Evolutionary conservation across 108 stramenopile genomes (phyloP).

Genomic region (Skeletonema tropicum): DNA sequence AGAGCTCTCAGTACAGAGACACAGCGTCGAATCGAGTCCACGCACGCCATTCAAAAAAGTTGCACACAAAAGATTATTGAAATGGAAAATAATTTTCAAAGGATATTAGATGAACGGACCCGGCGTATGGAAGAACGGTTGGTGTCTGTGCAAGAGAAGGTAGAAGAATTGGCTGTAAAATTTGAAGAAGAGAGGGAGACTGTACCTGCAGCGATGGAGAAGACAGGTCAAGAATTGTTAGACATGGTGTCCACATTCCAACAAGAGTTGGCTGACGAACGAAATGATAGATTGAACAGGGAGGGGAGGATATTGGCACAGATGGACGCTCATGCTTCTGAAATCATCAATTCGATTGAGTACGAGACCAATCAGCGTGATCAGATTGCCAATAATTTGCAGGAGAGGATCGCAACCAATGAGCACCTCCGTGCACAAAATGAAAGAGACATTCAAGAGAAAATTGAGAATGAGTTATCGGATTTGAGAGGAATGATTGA

Average conservation of each 20-base stretch:
- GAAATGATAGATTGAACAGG: constrained; percentile 72
- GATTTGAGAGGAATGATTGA: constrained; percentile 69
- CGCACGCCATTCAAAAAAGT: constrained; percentile 59
- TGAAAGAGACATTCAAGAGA: constrained; percentile 70
- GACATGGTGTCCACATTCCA: constrained; percentile 60
- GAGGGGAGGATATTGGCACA: constrained; percentile 91
- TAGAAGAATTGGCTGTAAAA: constrained; percentile 61
- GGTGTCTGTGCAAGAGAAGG: constrained; percentile 51
- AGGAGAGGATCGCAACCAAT: constrained; percentile 62
- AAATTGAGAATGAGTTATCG: constrained; percentile 74
- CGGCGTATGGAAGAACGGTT: constrained; percentile 54
- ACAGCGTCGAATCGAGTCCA: constrained; percentile 82
- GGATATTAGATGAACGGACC: constrained; percentile 62
- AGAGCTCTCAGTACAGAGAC: constrained; percentile 74
- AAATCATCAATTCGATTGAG: constrained; percentile 66
- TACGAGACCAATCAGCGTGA: constrained; percentile 78
- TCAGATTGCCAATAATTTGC: constrained; percentile 63
- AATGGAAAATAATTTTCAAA: constrained; percentile 64
- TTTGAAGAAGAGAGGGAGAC: constrained; percentile 63
- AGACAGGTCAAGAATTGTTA: constrained; percentile 56
- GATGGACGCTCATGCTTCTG: constrained; percentile 83
- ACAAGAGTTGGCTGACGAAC: constrained; percentile 80
- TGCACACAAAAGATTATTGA: constrained; percentile 67
- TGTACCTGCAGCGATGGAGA: constrained; percentile 55
- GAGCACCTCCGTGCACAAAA: constrained; percentile 64